These are phyloP conservation scores for Prunus yedoensis DNA, from an alignment of 331 rosid genomes.

Conservation along the genomic window DNA sequence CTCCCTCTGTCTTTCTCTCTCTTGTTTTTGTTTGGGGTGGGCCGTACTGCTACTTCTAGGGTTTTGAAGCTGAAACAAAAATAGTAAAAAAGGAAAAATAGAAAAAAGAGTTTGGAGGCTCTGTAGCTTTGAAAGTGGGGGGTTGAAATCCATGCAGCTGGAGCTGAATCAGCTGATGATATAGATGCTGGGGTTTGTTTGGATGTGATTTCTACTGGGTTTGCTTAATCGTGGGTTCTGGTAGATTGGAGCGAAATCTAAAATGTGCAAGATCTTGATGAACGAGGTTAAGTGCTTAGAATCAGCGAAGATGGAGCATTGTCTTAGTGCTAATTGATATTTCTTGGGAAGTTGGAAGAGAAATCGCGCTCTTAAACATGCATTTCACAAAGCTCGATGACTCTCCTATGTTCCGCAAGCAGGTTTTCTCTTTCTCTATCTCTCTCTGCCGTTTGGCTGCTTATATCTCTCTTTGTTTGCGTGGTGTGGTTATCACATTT, in stretches of 20 bases:
- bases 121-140: constrained; percentile 1
- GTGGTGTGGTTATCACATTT: background rate
- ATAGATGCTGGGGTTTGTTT: background rate
- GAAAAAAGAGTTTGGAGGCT: background rate
- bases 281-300: constrained; percentile 25
- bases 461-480: background rate
- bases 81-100: background rate
- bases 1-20: background rate
- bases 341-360: constrained; percentile 1
- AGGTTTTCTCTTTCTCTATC: constrained; percentile 47
- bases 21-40: background rate
- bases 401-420: constrained; percentile 99
- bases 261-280: constrained; percentile 41
- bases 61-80: constrained; percentile 23
- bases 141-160: constrained; percentile 15
- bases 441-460: background rate
- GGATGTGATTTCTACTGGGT: constrained; percentile 7
- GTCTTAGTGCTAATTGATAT: constrained; percentile 29
- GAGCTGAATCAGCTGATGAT: background rate
- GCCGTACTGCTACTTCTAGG: constrained; percentile 23
- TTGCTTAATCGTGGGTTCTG: background rate
- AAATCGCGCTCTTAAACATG: constrained; percentile 51
- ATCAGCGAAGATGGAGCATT: constrained; percentile 47
- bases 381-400: constrained; percentile 98
- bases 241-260: constrained; percentile 22